Evolutionary conservation across 2,329 filamentous ascomycete species (phyloP), one percentile per base, ranked within the genome.

Genomic region (Gaeumannomyces sp.): DNA sequence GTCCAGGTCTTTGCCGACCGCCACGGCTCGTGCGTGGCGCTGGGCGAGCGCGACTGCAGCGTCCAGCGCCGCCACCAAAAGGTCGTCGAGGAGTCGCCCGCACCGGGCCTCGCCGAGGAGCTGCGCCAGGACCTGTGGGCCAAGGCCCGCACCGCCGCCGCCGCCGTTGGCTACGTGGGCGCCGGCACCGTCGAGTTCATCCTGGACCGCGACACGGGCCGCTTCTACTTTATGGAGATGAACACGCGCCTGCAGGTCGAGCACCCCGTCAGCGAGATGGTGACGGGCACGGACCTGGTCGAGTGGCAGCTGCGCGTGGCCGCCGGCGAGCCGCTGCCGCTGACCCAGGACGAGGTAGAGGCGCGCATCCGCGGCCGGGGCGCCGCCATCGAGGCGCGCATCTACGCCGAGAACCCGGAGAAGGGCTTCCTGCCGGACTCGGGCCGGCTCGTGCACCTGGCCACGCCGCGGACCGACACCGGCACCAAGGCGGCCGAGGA

Each of bases 351-450:
- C 35, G 78, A 85, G 71, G 90, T 98, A 59, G 91, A 94, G 60
- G 86, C 76, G 58, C 83, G 87, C 68, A 98, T 99, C 74, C 81
- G 82, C 45, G 82, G 84, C 69, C 83, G 88, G 60, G 95, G 95
- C 2, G 91, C 93, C 71, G 95, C 93, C 14, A 96, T 99, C 67
- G 95, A 99, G 80, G 94, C 94, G 22, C 85, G 95, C 65, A 97
- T 99, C 70, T 99, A 99, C 75, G 95, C 95, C 11, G 95, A 99
- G 76, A 96, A 93, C 72, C 95, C 95, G 1, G 90, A 91, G 70
- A 45, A 85, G 75, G 93, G 93, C 64, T 99, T 99, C 77, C 89
- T 97, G 68, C 95, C 95, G 0, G 94, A 97, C 74, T 97, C 95
- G 0, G 95, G 95, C 53, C 90, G 86, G 71, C 83, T 99, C 0